Base-by-base conservation (phyloP, 768 basidiomycete genomes). In the Leucogyrophana mollusca region DNA sequence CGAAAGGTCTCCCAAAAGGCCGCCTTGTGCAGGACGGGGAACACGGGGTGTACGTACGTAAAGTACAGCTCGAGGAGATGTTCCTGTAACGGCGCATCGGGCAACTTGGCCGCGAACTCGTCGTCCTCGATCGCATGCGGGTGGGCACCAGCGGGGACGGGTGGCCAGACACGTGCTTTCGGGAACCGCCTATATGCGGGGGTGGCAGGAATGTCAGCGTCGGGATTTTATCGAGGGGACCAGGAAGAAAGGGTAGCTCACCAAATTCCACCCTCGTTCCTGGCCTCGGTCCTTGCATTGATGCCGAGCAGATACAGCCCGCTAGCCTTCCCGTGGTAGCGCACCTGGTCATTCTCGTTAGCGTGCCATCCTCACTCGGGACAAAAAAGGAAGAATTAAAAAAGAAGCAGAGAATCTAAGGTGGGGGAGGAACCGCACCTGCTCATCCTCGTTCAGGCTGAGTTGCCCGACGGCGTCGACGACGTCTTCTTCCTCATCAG, bases 161-260 rank as follows among this genome's bases (percentile, higher is more conserved):
- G 82, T 0, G 92, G 92, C 92, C 92, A 94, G 20, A 93, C 87
- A n/a, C 91, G 77, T 3, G 90, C 86, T 54, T 83, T 84, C 0
- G 92, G 90, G 66, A 94, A 94, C 22, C 83, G 82, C 85, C 79
- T 90, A 57, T 4, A 56, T 65, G 53, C 59, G 10, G 51, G 40
- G 22, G 54, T 56, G 33, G 56, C 40, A 1, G n/a, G n/a, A n/a
- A n/a, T n/a, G n/a, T n/a, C n/a, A n/a, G n/a, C n/a, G n/a, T n/a
- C n/a, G n/a, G n/a, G n/a, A n/a, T n/a, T n/a, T n/a, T n/a, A n/a
- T n/a, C n/a, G n/a, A n/a, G n/a, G n/a, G n/a, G n/a, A n/a, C n/a
- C n/a, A n/a, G n/a, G n/a, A n/a, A n/a, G n/a, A n/a, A n/a, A n/a
- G n/a, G n/a, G n/a, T n/a, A 46, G 72, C 78, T 47, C 46, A 80